A percentile compares a stretch with the other conserved stretches of the same genome.
Conservation (phyloP, 2,329 filamentous ascomycete genomes). For the Beauveria australis region DNA sequence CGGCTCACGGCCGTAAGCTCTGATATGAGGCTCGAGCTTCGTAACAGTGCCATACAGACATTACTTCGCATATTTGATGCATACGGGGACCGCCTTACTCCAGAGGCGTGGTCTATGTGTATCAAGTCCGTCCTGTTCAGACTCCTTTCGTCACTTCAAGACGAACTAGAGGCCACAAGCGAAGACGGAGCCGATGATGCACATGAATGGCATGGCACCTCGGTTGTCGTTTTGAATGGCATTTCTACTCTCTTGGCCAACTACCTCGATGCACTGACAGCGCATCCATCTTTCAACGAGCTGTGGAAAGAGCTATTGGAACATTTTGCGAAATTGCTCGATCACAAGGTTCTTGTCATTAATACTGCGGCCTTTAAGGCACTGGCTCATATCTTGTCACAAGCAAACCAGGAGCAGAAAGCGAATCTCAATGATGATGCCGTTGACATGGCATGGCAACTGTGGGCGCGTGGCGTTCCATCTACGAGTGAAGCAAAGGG, state of each 20-base stretch:
- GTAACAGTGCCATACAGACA: conserved; percentile 86
- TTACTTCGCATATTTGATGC: conserved; percentile 86
- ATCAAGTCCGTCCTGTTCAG: conserved; percentile 74
- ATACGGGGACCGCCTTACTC: conserved; percentile 70
- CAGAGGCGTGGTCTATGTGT: conserved; percentile 76
- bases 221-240: conserved; percentile 64
- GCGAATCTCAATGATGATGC: conserved; percentile 41
- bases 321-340: conserved; percentile 57
- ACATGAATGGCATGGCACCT: conserved; percentile 64
- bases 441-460: conserved; percentile 55
- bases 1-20: conserved; percentile 63
- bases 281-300: conserved; percentile 56
- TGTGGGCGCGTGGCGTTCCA: conserved; percentile 63
- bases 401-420: conserved; percentile 33
- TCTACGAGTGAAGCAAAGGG: conserved; percentile 28
- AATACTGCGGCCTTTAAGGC: conserved; percentile 65
- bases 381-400: conserved; percentile 53
- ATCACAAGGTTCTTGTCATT: conserved; percentile 58
- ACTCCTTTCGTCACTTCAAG: conserved; percentile 63
- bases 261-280: conserved; percentile 65
- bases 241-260: conserved; percentile 65
- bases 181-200: conserved; percentile 32
- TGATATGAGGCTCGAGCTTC: conserved; percentile 64
- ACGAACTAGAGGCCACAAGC: conserved; percentile 37
- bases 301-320: conserved; percentile 69